phyloP scores from a whole-genome alignment of 192 early-diverging fungal species.

The Coemansia asiatica region DNA sequence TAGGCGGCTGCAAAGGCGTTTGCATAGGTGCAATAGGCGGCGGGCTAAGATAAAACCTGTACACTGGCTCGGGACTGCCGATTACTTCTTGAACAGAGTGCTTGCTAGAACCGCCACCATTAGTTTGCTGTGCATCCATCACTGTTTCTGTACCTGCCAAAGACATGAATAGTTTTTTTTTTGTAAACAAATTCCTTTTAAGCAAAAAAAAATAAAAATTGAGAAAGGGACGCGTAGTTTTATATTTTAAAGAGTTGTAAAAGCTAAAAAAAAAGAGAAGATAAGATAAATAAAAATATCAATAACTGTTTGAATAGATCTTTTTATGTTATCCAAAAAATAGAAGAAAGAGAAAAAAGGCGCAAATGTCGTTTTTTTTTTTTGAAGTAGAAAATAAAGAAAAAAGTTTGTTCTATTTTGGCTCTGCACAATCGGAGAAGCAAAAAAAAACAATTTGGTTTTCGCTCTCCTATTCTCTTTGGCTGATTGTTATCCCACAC shows the following conservation, averaged over 20 bases:
- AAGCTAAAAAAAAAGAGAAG: too few relatives aligned
- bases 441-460: background rate
- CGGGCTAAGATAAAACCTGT: conserved; percentile 50
- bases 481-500: background rate
- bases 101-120: conserved; percentile 2
- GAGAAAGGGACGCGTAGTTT: background rate
- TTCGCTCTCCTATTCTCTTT: background rate
- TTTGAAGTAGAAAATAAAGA: background rate
- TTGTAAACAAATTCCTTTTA: background rate
- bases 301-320: too few relatives aligned
- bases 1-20: background rate
- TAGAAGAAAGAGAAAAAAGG: background rate
- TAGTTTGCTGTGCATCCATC: conserved; percentile 19
- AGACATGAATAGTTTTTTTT: conserved; percentile 20
- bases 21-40: conserved; percentile 33
- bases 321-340: background rate
- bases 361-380: conserved; percentile 13
- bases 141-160: conserved; percentile 33
- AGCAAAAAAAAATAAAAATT: background rate
- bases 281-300: too few relatives aligned
- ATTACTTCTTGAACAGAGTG: background rate
- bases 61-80: conserved; percentile 42
- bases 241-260: background rate
- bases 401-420: background rate
- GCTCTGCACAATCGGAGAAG: background rate